Conservation (phyloP, 2,329 filamentous ascomycete species). For the Zarea fungicola region DNA sequence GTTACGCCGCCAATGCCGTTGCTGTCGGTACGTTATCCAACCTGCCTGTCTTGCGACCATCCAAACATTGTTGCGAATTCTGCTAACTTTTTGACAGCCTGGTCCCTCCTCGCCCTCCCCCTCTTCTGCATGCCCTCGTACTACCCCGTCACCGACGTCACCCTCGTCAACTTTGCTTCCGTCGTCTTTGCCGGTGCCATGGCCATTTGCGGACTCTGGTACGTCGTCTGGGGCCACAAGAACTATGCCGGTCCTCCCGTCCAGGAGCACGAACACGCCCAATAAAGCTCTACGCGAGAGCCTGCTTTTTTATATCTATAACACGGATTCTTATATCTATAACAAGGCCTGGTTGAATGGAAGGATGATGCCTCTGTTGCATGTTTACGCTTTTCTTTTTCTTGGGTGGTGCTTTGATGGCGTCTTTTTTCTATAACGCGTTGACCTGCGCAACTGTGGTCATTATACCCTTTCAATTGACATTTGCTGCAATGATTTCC, state of each 20-base stretch:
- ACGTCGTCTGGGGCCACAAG: slow-evolving; percentile 63
- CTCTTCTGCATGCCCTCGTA: slow-evolving; percentile 68
- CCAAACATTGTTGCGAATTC: neutral
- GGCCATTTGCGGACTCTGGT: slow-evolving; percentile 58
- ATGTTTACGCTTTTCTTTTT: too few species aligned
- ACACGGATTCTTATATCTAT: too few species aligned
- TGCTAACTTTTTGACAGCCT: slow-evolving; percentile 39
- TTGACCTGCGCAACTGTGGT: too few species aligned
- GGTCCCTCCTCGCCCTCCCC: slow-evolving; percentile 63
- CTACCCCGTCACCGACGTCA: slow-evolving; percentile 50
- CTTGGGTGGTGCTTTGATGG: too few species aligned
- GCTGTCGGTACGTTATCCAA: slow-evolving; percentile 49
- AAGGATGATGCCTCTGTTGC: too few species aligned
- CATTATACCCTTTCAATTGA: too few species aligned
- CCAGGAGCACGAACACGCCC: slow-evolving; percentile 27
- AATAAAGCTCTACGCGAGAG: too few species aligned
- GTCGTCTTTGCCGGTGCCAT: slow-evolving; percentile 68
- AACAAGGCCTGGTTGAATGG: too few species aligned
- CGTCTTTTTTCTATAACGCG: too few species aligned
- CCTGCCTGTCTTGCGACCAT: neutral
- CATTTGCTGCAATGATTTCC: too few species aligned
- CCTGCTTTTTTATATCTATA: too few species aligned
- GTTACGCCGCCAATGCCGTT: slow-evolving; percentile 57
- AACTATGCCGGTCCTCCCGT: slow-evolving; percentile 62
- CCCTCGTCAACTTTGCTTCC: slow-evolving; percentile 67